Percentiles rank a stretch among this genome's conserved stretches.
These are phyloP conservation scores for Streptanthus diversifolius DNA, from an alignment of 345 rosid species.

Conservation along the genomic window DNA sequence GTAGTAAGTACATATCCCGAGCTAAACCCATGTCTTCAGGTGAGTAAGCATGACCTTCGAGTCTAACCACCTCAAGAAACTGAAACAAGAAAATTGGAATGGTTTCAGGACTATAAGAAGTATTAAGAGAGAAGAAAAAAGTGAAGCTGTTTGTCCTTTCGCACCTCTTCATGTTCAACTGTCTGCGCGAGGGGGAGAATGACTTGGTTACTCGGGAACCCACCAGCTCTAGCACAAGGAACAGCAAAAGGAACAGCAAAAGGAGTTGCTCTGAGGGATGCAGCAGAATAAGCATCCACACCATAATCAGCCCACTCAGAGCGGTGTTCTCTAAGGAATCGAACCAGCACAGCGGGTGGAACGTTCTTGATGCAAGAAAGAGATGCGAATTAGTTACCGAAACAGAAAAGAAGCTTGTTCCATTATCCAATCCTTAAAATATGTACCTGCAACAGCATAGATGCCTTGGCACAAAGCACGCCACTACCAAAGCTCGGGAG, in stretches of 20 bases:
- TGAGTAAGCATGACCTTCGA: conserved; percentile 85
- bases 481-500: conserved; percentile 85
- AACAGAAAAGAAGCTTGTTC: not conserved
- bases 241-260: conserved; percentile 79
- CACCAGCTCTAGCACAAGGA: conserved; percentile 82
- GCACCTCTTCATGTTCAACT: conserved; percentile 91
- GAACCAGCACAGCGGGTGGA: conserved; percentile 83
- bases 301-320: conserved; percentile 99
- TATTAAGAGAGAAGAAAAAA: not conserved
- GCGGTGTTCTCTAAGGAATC: conserved; percentile 94
- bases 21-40: conserved; percentile 85
- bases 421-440: not conserved
- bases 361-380: conserved; percentile 52
- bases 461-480: conserved; percentile 92
- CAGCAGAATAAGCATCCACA: conserved; percentile 79
- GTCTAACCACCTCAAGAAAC: conserved; percentile 92
- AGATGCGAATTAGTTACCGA: conserved; percentile 15
- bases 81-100: conserved; percentile 19
- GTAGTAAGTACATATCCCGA: conserved; percentile 87
- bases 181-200: conserved; percentile 92
- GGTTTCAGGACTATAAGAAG: not conserved
- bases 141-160: not conserved
- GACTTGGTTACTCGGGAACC: conserved; percentile 87
- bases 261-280: conserved; percentile 81
- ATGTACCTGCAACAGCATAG: conserved; percentile 88